Percentiles rank a stretch among this genome's conserved stretches.
phyloP scores from a whole-genome alignment of 345 rosid genomes.

The Stellera chamaejasme region DNA sequence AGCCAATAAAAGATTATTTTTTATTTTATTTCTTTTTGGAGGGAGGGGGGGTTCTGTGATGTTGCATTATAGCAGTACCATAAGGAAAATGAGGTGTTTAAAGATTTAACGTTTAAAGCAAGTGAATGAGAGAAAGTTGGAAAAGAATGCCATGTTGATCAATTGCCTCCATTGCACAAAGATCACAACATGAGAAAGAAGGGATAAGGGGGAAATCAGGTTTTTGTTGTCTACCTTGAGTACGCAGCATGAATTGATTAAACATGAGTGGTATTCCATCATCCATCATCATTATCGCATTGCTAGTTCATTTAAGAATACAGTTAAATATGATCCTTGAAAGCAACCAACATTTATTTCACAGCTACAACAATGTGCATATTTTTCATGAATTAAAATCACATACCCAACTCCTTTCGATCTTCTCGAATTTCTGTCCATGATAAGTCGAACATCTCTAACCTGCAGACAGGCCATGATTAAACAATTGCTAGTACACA shows the following conservation, averaged over 20 bases:
- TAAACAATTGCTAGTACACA: not conserved
- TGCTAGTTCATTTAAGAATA: conserved; percentile 94
- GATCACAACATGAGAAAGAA: conserved; percentile 29
- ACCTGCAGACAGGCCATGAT: conserved; percentile 46
- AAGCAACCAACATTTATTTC: conserved; percentile 42
- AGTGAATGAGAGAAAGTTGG: conserved; percentile 16
- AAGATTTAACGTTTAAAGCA: not conserved
- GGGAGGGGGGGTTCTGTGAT: too few relatives aligned
- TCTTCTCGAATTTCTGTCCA: conserved; percentile 93
- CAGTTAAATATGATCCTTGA: conserved; percentile 76
- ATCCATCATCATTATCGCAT: conserved; percentile 97
- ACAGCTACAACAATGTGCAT: conserved; percentile 24
- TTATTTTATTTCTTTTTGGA: too few relatives aligned
- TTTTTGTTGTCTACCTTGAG: conserved; percentile 86
- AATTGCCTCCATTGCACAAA: conserved; percentile 22
- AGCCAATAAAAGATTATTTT: too few relatives aligned
- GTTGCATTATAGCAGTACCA: too few relatives aligned
- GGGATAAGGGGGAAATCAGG: conserved; percentile 40
- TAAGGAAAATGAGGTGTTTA: too few relatives aligned
- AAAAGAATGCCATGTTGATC: conserved; percentile 17
- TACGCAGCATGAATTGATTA: conserved; percentile 90
- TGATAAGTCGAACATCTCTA: conserved; percentile 93
- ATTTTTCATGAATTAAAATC: conserved; percentile 10
- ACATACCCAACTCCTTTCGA: conserved; percentile 99
- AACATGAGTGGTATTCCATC: conserved; percentile 92